phyloP scores from a whole-genome alignment of 179 eudicot species.

The Beta macrorhiza region DNA sequence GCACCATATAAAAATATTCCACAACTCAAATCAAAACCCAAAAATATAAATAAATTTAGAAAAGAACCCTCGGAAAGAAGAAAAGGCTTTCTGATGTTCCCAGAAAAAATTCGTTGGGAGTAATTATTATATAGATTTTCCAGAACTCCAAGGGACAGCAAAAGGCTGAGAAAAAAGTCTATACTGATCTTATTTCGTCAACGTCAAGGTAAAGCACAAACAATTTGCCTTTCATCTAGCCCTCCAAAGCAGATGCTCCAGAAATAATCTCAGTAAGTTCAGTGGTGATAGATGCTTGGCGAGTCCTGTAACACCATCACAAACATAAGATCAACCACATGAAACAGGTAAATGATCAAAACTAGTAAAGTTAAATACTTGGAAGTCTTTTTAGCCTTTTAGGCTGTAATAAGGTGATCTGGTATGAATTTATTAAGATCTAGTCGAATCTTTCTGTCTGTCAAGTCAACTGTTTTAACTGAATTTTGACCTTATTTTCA shows the following conservation, averaged over 20 bases:
- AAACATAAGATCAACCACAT: slow-evolving; percentile 25
- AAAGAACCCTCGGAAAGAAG: slow-evolving; percentile 15
- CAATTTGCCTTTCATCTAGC: slow-evolving; percentile 35
- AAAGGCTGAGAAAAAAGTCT: slow-evolving; percentile 22
- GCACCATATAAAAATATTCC: slow-evolving; percentile 6
- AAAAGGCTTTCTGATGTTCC: slow-evolving; percentile 22
- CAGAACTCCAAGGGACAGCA: slow-evolving; percentile 27
- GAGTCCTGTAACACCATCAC: slow-evolving; percentile 56
- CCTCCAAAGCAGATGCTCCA: slow-evolving; percentile 88
- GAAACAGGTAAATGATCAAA: not conserved
- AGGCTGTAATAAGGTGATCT: too few relatives aligned
- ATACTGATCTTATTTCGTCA: slow-evolving; percentile 47
- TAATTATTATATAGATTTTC: slow-evolving; percentile 27
- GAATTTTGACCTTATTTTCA: too few relatives aligned
- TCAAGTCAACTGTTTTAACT: too few relatives aligned
- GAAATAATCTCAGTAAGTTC: slow-evolving; percentile 88
- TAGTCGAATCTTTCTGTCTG: too few relatives aligned
- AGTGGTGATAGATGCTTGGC: slow-evolving; percentile 96
- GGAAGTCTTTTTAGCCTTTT: not conserved
- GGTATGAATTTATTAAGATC: too few relatives aligned
- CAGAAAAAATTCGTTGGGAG: slow-evolving; percentile 14
- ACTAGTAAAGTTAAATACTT: not conserved
- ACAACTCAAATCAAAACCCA: not conserved
- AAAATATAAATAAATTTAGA: not conserved
- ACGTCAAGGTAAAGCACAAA: slow-evolving; percentile 28